Percentiles rank a stretch among this genome's conserved stretches.
Conservation (phyloP, 495 filamentous ascomycete genomes). For the Neurospora africana region DNA sequence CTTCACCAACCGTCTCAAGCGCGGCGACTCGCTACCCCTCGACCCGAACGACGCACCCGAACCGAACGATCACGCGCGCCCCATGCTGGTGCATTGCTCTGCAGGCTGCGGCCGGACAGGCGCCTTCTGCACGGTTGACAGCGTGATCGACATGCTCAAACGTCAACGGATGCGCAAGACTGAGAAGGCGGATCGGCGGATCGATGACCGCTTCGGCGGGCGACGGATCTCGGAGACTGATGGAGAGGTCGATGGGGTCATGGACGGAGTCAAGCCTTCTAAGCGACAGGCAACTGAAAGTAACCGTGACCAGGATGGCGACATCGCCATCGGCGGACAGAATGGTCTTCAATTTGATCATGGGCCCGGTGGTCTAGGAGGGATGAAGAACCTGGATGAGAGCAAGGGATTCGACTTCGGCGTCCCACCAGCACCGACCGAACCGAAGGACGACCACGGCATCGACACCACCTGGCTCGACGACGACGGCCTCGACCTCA, state of each 20-base stretch:
- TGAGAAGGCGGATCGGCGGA: conserved; percentile 22
- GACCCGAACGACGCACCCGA: conserved; percentile 44
- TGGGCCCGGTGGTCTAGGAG: background rate
- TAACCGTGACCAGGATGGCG: conserved; percentile 28
- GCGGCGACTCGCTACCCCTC: conserved; percentile 14
- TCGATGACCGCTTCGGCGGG: conserved; percentile 25
- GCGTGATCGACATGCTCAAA: conserved; percentile 86
- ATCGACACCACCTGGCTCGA: conserved; percentile 33
- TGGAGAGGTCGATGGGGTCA: background rate
- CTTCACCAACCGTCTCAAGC: background rate
- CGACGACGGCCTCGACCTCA: conserved; percentile 58
- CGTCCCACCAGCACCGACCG: background rate
- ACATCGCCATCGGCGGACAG: conserved; percentile 27
- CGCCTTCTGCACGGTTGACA: conserved; percentile 93
- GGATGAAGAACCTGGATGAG: background rate
- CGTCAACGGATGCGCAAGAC: conserved; percentile 45
- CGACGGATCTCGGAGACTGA: conserved; percentile 3
- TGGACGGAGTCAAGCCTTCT: background rate
- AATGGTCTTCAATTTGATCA: background rate
- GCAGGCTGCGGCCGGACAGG: conserved; percentile 93
- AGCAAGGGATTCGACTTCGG: background rate
- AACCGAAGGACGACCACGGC: background rate
- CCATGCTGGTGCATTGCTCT: conserved; percentile 87
- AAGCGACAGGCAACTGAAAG: background rate
- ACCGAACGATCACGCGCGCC: conserved; percentile 40